Evolutionary conservation across 805 yeast species (phyloP), one percentile per base, ranked within the genome.

Genomic region (Candida taoyuanica): DNA sequence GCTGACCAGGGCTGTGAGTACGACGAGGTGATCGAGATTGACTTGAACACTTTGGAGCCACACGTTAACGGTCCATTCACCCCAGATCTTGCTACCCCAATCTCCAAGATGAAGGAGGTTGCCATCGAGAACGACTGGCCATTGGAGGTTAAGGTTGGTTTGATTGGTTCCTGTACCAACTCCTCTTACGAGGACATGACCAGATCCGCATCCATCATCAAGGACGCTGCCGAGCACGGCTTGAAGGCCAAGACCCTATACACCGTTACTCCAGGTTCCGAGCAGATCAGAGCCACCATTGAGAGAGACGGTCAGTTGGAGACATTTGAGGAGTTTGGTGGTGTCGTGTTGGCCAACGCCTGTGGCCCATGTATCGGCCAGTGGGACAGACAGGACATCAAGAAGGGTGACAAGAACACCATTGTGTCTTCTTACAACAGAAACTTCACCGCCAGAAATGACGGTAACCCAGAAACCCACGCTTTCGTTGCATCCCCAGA

Each of bases 351-450:
- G 53, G 96, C 98, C 38, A 91, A 91, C 63, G 98, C 98, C 16
- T 91, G 98, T 74, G 98, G 98, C 52, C 98, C 98, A 58, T 91
- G 98, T 72, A 91, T 91, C 60, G 98, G 98, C 42, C 98, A 91
- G 73, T 91, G 98, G 98, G 96, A 93, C 63, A 84, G 98, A 71
- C 73, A 75, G 49, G 95, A 85, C 59, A 75, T 85, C 33, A 38
- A 38, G 37, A 78, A 78, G 60, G 68, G 72, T 37, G 87, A 81
- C 48, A 71, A 72, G 54, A 89, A 88, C 65, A 85, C 98, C 37
- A 93, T 91, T 52, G 89, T 91, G 66, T 88, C 98, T 5, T 89
- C 97, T 11, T 91, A 89, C 76, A 91, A 91, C 78, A 84, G 98
- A 75, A 91, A 91, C 68, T 91, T 91, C 76, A 82, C 93, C 64